Base-by-base conservation (phyloP, 306 rosid species). In the Malus asiatica region DNA sequence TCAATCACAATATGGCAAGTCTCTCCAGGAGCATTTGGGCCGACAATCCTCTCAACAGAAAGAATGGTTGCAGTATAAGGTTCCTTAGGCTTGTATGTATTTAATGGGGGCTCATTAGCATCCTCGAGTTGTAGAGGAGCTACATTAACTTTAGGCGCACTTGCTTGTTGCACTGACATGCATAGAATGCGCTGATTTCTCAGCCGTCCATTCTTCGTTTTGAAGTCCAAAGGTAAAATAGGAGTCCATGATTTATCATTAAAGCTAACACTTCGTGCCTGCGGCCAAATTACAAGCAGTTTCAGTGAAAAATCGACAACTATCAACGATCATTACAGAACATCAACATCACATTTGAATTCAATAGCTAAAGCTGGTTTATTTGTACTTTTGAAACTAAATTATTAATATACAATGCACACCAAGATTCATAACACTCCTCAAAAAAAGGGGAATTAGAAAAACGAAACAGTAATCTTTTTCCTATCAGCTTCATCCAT, bases 11-110 rank as follows among this genome's bases (percentile, higher is more conserved):
- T 82, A 84, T 95, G 97, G 79, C 97, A 95, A 78, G 97, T 92
- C 83, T 95, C 99, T 68, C 99, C 99, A 20, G 97, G 99, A 71
- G 99, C 99, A 62, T 88, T 90, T 13, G 90, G 96, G 70, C 99
- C 97, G 4, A 95, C 99, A 29, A 92, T 63, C 82, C 99, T 88
- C 84, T 95, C 99, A 68, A 95, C 99, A 32, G 99, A 95, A 83
- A 89, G 88, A 86, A 95, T 88, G 70, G 91, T 92, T 80, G 97
- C 99, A 1, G 93, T 95, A 74, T 92, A 95, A n/a, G 99, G 92
- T 76, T 76, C 91, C 86, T 83, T 92, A 74, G 97, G 97, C 85
- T 92, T 95, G 92, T 84, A 66, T 42, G 53, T 4, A 79, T 95
- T 89, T 82, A 95, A 83, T n/a, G 99, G 97, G 75, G 99, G 97